A percentile compares a stretch with the other conserved stretches of the same genome.
Evolutionary conservation across 805 yeast genomes (phyloP).

Genomic region (Wickerhamiella brachini): DNA sequence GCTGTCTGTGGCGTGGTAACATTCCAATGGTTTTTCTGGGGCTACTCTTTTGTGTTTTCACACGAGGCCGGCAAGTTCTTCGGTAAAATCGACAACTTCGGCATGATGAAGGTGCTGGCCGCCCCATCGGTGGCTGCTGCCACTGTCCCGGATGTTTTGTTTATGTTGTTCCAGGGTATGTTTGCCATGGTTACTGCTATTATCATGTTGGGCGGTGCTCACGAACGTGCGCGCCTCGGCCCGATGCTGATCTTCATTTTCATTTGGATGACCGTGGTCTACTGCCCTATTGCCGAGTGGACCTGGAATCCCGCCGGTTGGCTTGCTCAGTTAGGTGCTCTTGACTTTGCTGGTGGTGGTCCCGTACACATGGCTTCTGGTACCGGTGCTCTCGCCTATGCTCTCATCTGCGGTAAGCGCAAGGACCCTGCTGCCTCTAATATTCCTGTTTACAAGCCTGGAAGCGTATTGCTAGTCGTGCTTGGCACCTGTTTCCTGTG

Average conservation of each 20-base stretch:
- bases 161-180: conserved; percentile 90
- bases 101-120: conserved; percentile 70
- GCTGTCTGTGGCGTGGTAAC: conserved; percentile 73
- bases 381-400: conserved; percentile 87
- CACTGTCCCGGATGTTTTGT: conserved; percentile 74
- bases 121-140: conserved; percentile 51
- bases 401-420: conserved; percentile 84
- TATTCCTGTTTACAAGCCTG: conserved; percentile 86
- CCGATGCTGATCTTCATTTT: conserved; percentile 94
- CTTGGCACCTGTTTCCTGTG: conserved; percentile 88
- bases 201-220: conserved; percentile 94
- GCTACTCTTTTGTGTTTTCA: conserved; percentile 78
- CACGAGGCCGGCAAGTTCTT: conserved; percentile 55
- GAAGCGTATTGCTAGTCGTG: conserved; percentile 79
- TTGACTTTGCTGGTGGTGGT: conserved; percentile 98
- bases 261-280: conserved; percentile 88
- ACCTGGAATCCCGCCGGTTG: conserved; percentile 94
- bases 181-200: conserved; percentile 89
- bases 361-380: conserved; percentile 96
- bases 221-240: conserved; percentile 90
- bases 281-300: conserved; percentile 95
- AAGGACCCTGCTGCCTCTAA: conserved; percentile 50
- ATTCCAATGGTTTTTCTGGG: conserved; percentile 99
- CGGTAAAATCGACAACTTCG: conserved; percentile 72
- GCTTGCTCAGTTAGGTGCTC: conserved; percentile 68